Conservation (phyloP, 768 basidiomycete species). For the Russula brevipes region DNA sequence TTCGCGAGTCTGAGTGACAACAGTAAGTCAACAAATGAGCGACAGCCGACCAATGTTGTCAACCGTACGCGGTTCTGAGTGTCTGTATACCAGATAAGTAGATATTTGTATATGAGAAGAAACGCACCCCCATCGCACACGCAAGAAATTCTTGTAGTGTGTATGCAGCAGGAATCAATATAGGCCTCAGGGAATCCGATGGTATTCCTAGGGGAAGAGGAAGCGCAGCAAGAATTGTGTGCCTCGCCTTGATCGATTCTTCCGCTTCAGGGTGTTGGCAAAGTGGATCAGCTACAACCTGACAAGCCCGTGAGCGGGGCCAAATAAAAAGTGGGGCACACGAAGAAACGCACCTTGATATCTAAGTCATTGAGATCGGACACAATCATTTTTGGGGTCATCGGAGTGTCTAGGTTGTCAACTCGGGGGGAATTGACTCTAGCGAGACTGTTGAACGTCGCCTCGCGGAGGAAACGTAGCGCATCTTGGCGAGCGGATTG, state of each 20-base stretch:
- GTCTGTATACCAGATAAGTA: constrained; percentile 35
- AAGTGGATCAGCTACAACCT: constrained; percentile 9
- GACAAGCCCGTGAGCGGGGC: not conserved
- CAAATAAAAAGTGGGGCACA: not conserved
- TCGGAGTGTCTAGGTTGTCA: not conserved
- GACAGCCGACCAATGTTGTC: not conserved
- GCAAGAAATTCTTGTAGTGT: constrained; percentile 67
- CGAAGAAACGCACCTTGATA: constrained; percentile 8
- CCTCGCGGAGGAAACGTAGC: constrained; percentile 24
- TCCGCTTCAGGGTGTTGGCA: constrained; percentile 13
- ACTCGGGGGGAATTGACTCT: constrained; percentile 15
- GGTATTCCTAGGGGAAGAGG: constrained; percentile 62
- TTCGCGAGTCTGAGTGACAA: constrained; percentile 47
- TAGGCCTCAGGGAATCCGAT: constrained; percentile 61
- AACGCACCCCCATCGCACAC: constrained; percentile 51
- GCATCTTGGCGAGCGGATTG: constrained; percentile 25
- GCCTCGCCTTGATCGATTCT: constrained; percentile 46
- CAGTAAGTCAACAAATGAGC: not conserved
- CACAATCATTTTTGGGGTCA: constrained; percentile 16
- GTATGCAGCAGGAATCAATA: constrained; percentile 57
- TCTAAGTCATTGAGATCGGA: constrained; percentile 23
- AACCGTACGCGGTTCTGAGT: constrained; percentile 51
- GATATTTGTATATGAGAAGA: not conserved
- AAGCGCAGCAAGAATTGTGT: constrained; percentile 51
- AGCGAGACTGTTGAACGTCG: constrained; percentile 22